Conservation (phyloP, 768 basidiomycete species). For the Pleurotus sapidus region DNA sequence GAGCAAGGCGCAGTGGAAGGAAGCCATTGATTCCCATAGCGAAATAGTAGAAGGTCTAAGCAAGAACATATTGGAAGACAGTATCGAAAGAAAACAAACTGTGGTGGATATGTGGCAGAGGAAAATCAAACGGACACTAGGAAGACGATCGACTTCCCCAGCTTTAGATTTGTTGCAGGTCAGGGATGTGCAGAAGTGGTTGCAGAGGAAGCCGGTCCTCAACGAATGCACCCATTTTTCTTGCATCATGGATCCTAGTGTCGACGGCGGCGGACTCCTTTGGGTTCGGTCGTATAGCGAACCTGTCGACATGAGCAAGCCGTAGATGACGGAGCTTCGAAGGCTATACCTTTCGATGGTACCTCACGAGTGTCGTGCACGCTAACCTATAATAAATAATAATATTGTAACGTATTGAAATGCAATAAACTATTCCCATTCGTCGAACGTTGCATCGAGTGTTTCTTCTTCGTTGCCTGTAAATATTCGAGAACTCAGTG, state of each 20-base stretch:
- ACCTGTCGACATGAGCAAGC: conserved; percentile 14
- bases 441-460: not conserved
- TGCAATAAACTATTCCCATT: not conserved
- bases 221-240: conserved; percentile 36
- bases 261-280: conserved; percentile 28
- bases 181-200: conserved; percentile 25
- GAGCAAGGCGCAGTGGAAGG: conserved; percentile 16
- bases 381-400: not conserved
- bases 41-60: conserved; percentile 10
- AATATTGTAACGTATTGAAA: not conserved
- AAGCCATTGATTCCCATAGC: conserved; percentile 11
- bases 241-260: conserved; percentile 36
- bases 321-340: not conserved
- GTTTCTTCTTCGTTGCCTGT: not conserved
- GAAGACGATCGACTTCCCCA: not conserved
- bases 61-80: conserved; percentile 25
- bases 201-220: conserved; percentile 29
- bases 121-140: conserved; percentile 1
- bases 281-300: conserved; percentile 28
- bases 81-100: conserved; percentile 28
- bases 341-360: too few relatives aligned
- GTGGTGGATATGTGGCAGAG: conserved; percentile 19
- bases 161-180: conserved; percentile 6
- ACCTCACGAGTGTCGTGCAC: too few relatives aligned
- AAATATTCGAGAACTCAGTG: not conserved